Evolutionary conservation across 441 rosid species (phyloP).

Genomic region (Adansonia grandidieri): DNA sequence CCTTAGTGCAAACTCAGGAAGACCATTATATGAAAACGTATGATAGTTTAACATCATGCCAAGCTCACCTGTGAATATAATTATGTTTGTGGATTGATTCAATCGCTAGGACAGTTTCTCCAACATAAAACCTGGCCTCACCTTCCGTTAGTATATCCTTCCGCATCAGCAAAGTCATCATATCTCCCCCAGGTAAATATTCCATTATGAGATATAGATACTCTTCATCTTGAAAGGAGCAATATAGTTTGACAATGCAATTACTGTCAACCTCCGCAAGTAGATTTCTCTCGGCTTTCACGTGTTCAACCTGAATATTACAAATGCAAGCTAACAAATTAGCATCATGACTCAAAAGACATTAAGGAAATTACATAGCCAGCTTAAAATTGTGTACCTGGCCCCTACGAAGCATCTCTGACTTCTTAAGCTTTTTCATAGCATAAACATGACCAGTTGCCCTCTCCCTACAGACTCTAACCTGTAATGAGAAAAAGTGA

Average conservation of each 20-base stretch:
- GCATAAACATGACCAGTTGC: constrained; percentile 86
- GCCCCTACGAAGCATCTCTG: constrained; percentile 99
- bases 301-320: constrained; percentile 86
- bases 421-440: constrained; percentile 94
- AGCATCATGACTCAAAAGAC: constrained; percentile 21
- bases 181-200: constrained; percentile 98
- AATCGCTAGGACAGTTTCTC: constrained; percentile 90
- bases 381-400: constrained; percentile 52
- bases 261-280: constrained; percentile 98
- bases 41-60: not conserved
- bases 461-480: constrained; percentile 88
- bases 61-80: constrained; percentile 82
- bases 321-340: constrained; percentile 28
- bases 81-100: constrained; percentile 95
- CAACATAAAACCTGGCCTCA: constrained; percentile 91
- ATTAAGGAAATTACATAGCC: constrained; percentile 14
- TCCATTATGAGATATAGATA: constrained; percentile 92
- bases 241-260: constrained; percentile 88
- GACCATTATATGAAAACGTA: not conserved
- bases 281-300: constrained; percentile 94
- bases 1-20: constrained; percentile 12
- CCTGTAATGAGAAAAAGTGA: constrained; percentile 46
- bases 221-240: constrained; percentile 96
- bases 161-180: constrained; percentile 97
- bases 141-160: constrained; percentile 89